Base-by-base conservation (phyloP, 164 flowering plant genomes). In the Magnolia sinica region DNA sequence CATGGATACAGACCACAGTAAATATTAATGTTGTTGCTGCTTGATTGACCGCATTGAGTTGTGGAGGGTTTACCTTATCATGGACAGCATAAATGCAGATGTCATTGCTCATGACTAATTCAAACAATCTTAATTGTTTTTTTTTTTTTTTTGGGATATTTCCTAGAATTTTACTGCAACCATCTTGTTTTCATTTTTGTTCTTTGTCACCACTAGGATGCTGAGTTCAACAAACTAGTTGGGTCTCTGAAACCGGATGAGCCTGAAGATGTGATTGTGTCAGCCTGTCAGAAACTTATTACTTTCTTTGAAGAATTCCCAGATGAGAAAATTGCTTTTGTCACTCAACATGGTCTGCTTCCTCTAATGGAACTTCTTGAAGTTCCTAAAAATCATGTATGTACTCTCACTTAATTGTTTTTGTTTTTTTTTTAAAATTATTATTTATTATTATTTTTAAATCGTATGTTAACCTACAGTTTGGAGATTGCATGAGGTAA, bases 311-410 rank as follows among this genome's bases (percentile, higher is more conserved):
- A 87, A 18, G 97, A 96, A 77, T 92, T 95, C 13, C 92, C 97
- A 31, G 98, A 93, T 78, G 98, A 94, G 88, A 96, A 93, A 83
- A 73, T 86, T 84, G 91, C 88, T 71, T 94, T 91, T 86, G 85
- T 92, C 70, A 90, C 88, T 16, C 98, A 92, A 83, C 96, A 92
- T 88, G 97, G 99, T 68, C 89, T 96, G 74, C 94, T 96, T 58
- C 98, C 98, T 73, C 77, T 96, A 20, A 84, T 91, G 91, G 98
- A 96, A 68, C 85, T 96, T 76, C 98, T 96, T 76, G 97, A 93
- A 80, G 87, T 91, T 81, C 95, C 92, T 59, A 88, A 83, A 84
- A 84, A 86, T 83, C 96, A 90, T 71, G 99, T 96, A 89, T 74
- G 96, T 79, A 37, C 51, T 65, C 64, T 70, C 78, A 6, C 18